These are phyloP conservation scores for Hypoxylon fuscum DNA, from an alignment of 495 filamentous ascomycete species.

Conservation along the genomic window DNA sequence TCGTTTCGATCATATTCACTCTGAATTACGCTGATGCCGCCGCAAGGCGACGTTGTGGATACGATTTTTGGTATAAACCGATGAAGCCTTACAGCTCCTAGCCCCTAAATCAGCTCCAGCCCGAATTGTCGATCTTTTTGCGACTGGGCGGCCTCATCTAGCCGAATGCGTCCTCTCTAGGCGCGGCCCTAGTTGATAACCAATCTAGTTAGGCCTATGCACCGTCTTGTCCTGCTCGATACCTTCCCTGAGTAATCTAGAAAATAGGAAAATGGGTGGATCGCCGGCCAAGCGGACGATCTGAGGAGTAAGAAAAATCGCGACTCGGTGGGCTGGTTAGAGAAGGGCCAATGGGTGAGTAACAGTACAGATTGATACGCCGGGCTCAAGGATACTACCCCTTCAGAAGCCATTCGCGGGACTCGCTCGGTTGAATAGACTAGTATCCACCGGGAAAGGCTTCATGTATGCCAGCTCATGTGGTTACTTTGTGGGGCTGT, in stretches of 20 bases:
- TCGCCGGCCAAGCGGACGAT: constrained; percentile 38
- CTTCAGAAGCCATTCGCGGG: constrained; percentile 40
- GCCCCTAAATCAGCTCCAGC: constrained; percentile 14
- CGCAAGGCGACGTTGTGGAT: constrained; percentile 7
- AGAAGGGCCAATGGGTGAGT: constrained; percentile 31
- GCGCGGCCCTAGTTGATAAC: constrained; percentile 11
- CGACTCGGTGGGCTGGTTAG: constrained; percentile 35
- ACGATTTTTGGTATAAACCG: constrained; percentile 7
- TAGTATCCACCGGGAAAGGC: constrained; percentile 45
- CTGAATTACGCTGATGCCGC: constrained; percentile 13
- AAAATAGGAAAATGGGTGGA: constrained; percentile 30
- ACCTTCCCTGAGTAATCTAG: constrained; percentile 20
- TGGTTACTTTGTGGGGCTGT: constrained; percentile 43
- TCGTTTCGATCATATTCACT: constrained; percentile 10
- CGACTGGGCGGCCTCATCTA: constrained; percentile 17
- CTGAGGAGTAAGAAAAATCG: constrained; percentile 38
- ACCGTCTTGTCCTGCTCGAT: constrained; percentile 19
- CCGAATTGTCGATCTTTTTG: constrained; percentile 14
- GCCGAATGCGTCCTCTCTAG: constrained; percentile 14
- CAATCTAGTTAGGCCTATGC: constrained; percentile 34
- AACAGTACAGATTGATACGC: constrained; percentile 37
- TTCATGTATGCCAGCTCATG: constrained; percentile 45
- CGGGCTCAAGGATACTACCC: constrained; percentile 42
- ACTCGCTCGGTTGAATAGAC: constrained; percentile 40
- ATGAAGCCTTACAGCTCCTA: constrained; percentile 7